phyloP scores from a whole-genome alignment of 2,329 filamentous ascomycete species.

The Arthrobotrys pseudoclavata region DNA sequence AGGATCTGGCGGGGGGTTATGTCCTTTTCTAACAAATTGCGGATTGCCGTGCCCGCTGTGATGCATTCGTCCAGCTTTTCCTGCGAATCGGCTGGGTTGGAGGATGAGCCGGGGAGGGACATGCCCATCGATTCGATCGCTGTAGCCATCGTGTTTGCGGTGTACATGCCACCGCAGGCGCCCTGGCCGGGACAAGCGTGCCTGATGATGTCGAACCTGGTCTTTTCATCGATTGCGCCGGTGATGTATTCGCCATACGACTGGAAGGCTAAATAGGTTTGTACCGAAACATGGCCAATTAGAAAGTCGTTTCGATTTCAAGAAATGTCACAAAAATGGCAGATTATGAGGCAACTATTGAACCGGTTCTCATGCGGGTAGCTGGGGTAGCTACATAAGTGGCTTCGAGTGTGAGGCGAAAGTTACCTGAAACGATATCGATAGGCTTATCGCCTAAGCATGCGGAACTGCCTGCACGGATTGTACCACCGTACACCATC shows the following conservation, averaged over 20 bases:
- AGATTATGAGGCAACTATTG: slow-evolving; percentile 8
- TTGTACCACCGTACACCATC: slow-evolving; percentile 98
- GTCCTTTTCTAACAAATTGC: slow-evolving; percentile 80
- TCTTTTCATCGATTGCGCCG: slow-evolving; percentile 82
- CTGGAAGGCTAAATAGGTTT: slow-evolving; percentile 78
- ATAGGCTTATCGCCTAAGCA: slow-evolving; percentile 80
- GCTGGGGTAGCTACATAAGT: slow-evolving; percentile 17
- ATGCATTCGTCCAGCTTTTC: slow-evolving; percentile 81
- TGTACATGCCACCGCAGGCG: slow-evolving; percentile 89
- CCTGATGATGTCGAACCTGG: slow-evolving; percentile 93
- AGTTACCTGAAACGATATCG: slow-evolving; percentile 82
- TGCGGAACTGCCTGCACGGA: slow-evolving; percentile 87
- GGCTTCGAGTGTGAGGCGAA: slow-evolving; percentile 10
- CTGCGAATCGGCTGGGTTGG: slow-evolving; percentile 80
- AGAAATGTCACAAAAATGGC: neutral
- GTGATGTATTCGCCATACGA: slow-evolving; percentile 95
- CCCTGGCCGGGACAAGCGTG: slow-evolving; percentile 88
- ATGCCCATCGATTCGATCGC: slow-evolving; percentile 81
- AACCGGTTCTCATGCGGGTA: neutral
- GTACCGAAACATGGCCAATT: slow-evolving; percentile 12
- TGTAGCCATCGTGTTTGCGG: slow-evolving; percentile 81
- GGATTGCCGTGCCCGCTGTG: slow-evolving; percentile 79
- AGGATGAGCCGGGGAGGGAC: slow-evolving; percentile 85
- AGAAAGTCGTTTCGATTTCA: neutral
- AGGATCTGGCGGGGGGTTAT: slow-evolving; percentile 83